Evolutionary conservation across 495 filamentous ascomycete genomes (phyloP), one percentile per base, ranked within the genome.

Genomic region (Penicillium canariense): DNA sequence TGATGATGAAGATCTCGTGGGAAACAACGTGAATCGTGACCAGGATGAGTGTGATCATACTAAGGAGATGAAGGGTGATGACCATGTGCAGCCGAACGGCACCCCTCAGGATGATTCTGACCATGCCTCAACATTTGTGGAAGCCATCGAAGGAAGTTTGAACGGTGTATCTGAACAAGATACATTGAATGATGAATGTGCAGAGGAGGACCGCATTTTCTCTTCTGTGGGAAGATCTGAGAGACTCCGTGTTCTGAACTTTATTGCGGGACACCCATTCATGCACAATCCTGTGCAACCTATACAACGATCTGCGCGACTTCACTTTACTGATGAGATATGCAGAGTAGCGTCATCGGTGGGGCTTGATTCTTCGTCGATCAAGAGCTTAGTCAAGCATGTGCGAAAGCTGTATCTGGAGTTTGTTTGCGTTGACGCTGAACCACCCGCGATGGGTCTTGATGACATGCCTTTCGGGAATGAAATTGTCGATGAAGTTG

Each of bases 341-440:
- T 54, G 56, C 30, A 28, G 20, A 1, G 40, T 60, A 22, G 62
- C 62, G 10, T 14, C n/a, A 0, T 31, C 32, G 0, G 34, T 40
- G 10, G 66, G 63, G 8, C 52, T 70, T 48, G 18, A 58, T 26
- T 26, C 54, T 14, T n/a, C 11, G 3, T 15, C 15, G 0, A 46
- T 61, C 0, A 31, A 59, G 39, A 14, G 18, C 0, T 45, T 73
- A 22, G 48, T 70, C 5, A 40, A 42, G 10, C 63, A 63, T 34
- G 50, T 69, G 22, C 65, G 62, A 36, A 55, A 40, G 26, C 36
- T 50, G 2, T 75, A 66, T 50, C 50, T 69, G 9, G 52, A 60
- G 3, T 5, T 43, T 7, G 32, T 45, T 22, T 55, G 40, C 5
- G 47, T 49, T 28, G 7, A 5, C 0, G 22, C 18, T 38, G 42